phyloP scores from a whole-genome alignment of 371 early-diverging fungal genomes.

The Mucor ambiguus region DNA sequence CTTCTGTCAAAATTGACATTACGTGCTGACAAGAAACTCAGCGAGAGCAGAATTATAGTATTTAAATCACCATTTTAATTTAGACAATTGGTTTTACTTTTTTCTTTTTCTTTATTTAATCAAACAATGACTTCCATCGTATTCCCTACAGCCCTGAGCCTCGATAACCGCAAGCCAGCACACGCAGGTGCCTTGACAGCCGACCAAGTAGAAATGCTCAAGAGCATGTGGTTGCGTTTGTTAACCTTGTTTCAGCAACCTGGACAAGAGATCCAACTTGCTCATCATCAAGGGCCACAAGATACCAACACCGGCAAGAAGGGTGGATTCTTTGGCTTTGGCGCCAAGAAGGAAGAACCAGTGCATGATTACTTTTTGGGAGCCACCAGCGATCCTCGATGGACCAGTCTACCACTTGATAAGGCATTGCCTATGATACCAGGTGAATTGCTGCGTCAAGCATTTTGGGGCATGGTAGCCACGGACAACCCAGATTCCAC shows the following conservation, averaged over 20 bases:
- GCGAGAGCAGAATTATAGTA: neutral
- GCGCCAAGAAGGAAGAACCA: constrained; percentile 33
- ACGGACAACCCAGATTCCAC: constrained; percentile 71
- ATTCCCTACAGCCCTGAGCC: constrained; percentile 8
- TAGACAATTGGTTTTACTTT: neutral
- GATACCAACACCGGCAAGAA: constrained; percentile 9
- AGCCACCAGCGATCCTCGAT: constrained; percentile 47
- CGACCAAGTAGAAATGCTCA: constrained; percentile 10
- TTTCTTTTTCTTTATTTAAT: neutral
- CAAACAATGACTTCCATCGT: constrained; percentile 1
- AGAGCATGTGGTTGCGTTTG: constrained; percentile 46
- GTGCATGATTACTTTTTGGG: constrained; percentile 45
- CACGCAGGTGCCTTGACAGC: constrained; percentile 33
- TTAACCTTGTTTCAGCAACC: constrained; percentile 52
- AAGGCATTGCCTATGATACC: constrained; percentile 44
- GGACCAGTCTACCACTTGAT: constrained; percentile 39
- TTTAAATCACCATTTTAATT: neutral
- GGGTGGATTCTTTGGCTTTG: constrained; percentile 33
- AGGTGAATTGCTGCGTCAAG: constrained; percentile 36
- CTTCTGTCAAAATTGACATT: neutral
- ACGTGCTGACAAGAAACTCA: neutral
- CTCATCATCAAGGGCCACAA: constrained; percentile 19
- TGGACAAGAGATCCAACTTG: constrained; percentile 24
- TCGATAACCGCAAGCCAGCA: constrained; percentile 26
- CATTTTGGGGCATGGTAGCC: constrained; percentile 58